Conservation (phyloP, 1,284 basidiomycete species). For the Stereum hirsutum region DNA sequence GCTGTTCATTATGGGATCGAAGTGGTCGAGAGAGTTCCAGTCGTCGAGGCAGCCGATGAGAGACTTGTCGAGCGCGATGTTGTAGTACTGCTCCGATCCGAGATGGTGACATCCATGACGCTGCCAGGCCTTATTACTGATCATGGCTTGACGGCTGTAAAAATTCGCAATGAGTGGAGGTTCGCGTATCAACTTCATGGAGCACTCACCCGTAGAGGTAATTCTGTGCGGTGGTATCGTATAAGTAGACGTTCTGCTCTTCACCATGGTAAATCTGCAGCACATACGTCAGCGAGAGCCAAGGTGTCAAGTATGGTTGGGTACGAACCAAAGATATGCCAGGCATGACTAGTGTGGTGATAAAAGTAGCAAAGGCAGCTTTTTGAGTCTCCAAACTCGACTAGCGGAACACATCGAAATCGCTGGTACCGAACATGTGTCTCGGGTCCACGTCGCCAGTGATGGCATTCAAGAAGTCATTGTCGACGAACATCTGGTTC, state of each 20-base stretch:
- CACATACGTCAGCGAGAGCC: conserved; percentile 4
- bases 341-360: conserved; percentile 76
- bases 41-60: conserved; percentile 77
- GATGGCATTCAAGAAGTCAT: conserved; percentile 76
- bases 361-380: conserved; percentile 68
- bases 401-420: conserved; percentile 93
- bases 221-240: conserved; percentile 77
- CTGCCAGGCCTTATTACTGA: conserved; percentile 78
- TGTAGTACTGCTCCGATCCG: conserved; percentile 85
- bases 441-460: conserved; percentile 66
- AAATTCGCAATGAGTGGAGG: too few species aligned
- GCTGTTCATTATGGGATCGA: conserved; percentile 77
- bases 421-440: conserved; percentile 85
- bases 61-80: conserved; percentile 75
- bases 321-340: conserved; percentile 67
- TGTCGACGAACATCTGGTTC: conserved; percentile 82
- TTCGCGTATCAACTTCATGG: too few species aligned
- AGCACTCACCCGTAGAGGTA: conserved; percentile 80
- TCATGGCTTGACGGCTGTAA: conserved; percentile 87
- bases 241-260: conserved; percentile 81
- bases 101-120: conserved; percentile 85
- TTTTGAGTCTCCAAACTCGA: conserved; percentile 71
- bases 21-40: conserved; percentile 88
- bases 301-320: background rate
- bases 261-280: conserved; percentile 75